These are phyloP conservation scores for Artemisia annua DNA, from an alignment of 129 eudicot species.

Conservation along the genomic window DNA sequence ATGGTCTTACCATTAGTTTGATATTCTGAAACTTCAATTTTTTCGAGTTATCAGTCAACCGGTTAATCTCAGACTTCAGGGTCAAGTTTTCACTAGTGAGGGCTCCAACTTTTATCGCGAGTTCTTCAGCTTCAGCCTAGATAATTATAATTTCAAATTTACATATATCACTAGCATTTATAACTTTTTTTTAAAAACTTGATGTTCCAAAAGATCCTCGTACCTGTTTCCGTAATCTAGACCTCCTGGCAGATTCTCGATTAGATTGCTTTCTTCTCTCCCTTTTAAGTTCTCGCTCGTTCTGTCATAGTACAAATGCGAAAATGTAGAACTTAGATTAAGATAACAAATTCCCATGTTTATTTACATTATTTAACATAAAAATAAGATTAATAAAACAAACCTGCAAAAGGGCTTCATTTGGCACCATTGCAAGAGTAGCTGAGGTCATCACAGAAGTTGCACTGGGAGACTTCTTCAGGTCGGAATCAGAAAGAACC, in stretches of 20 bases:
- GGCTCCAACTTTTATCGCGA: slow-evolving; percentile 66
- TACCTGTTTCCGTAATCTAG: slow-evolving; percentile 95
- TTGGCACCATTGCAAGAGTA: slow-evolving; percentile 40
- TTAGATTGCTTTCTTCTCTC: slow-evolving; percentile 95
- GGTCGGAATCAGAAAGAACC: slow-evolving; percentile 42
- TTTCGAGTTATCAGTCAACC: slow-evolving; percentile 59
- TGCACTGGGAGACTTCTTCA: slow-evolving; percentile 49
- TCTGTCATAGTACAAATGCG: slow-evolving; percentile 38
- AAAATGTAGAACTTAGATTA: slow-evolving; percentile 7
- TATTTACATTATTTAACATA: neutral
- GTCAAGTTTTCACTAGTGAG: slow-evolving; percentile 65
- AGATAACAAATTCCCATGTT: slow-evolving; percentile 4
- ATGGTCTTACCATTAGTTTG: slow-evolving; percentile 51
- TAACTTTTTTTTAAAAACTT: no score
- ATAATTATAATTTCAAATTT: neutral
- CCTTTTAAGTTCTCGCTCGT: slow-evolving; percentile 81
- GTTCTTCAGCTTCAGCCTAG: slow-evolving; percentile 94
- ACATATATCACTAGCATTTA: no score
- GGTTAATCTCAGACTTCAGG: slow-evolving; percentile 69
- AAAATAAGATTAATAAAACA: neutral
- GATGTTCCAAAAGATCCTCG: neutral
- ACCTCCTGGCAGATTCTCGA: slow-evolving; percentile 96
- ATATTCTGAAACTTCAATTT: slow-evolving; percentile 73
- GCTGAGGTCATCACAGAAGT: slow-evolving; percentile 42
- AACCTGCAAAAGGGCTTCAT: slow-evolving; percentile 73